Evolutionary conservation across 2,329 filamentous ascomycete genomes (phyloP), one percentile per base, ranked within the genome.

Genomic region (Ascochyta fabae): DNA sequence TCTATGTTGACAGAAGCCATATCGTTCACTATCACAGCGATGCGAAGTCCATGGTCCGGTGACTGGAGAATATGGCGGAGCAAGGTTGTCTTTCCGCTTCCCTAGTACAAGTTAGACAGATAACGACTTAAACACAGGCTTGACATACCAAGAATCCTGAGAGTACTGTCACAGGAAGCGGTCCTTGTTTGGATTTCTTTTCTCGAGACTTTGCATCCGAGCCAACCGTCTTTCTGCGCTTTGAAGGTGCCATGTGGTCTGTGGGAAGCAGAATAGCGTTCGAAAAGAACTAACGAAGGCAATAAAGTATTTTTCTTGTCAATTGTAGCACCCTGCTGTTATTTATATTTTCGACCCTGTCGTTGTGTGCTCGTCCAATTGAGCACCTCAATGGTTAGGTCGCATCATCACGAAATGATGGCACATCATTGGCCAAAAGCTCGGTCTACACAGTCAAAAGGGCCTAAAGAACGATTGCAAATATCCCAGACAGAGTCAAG

Each of bases 21-120:
- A 56, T 91, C 88, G 61, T 91, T 91, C 34, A 91, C 88, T 22
- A 91, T 88, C 13, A 91, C 84, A 0, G 87, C 88, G 53, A 91
- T 89, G 1, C 83, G 81, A 8, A 90, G 78, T 1, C 87, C 86
- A 72, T 91, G 88, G 4, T 88, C 80, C 1, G 76, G 73, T 0
- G 84, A 86, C 33, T 83, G 83, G 5, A 91, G 81, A 46, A 91
- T 88, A 56, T 90, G 84, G 56, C 89, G 84, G 0, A 91, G 79
- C 0, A 91, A 79, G 0, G 88, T 90, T 0, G 88, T 90, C 70
- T 91, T 91, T 1, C 88, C 88, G 41, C 86, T 84, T 10, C 88
- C 87, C 85, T 87, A 53, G 13, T 2, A 1, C 7, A n/a, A 29
- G 43, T 61, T n/a, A 65, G 56, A 13, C 12, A 13, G 27, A 52